Percentiles rank a stretch among this genome's conserved stretches.
Conservation (phyloP, 176 grass and related monocot species). For the Musa troglodytarum region DNA sequence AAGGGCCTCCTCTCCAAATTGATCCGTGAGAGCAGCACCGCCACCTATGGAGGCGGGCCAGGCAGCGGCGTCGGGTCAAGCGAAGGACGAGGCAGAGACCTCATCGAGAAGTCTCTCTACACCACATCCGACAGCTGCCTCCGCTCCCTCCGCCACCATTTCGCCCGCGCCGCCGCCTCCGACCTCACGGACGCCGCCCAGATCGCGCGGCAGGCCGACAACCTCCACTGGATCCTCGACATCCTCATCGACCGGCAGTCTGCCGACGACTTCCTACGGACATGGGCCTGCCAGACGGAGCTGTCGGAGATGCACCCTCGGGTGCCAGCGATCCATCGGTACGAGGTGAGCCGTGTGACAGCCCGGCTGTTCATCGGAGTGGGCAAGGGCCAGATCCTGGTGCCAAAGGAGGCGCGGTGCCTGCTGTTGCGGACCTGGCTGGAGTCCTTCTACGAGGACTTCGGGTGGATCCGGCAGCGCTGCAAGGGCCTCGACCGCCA, state of each 20-base stretch:
- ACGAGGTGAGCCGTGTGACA: slow-evolving; percentile 77
- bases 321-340: slow-evolving; percentile 81
- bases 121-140: slow-evolving; percentile 69
- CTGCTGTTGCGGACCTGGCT: slow-evolving; percentile 81
- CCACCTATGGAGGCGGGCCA: slow-evolving; percentile 11
- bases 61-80: slow-evolving; percentile 19
- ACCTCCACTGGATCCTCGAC: slow-evolving; percentile 93
- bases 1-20: slow-evolving; percentile 94
- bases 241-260: slow-evolving; percentile 94
- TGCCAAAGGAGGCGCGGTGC: slow-evolving; percentile 72
- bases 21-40: slow-evolving; percentile 77
- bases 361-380: slow-evolving; percentile 68
- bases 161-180: slow-evolving; percentile 36
- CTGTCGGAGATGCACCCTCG: slow-evolving; percentile 58
- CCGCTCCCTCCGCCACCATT: slow-evolving; percentile 50
- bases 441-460: slow-evolving; percentile 90
- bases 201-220: slow-evolving; percentile 86
- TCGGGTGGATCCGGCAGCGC: slow-evolving; percentile 84
- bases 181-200: slow-evolving; percentile 40
- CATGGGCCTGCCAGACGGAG: slow-evolving; percentile 66
- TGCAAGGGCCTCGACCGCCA: slow-evolving; percentile 86
- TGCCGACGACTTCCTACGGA: slow-evolving; percentile 77
- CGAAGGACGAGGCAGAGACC: slow-evolving; percentile 28
- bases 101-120: slow-evolving; percentile 87
- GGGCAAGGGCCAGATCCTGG: slow-evolving; percentile 85